Evolutionary conservation across 2,329 filamentous ascomycete genomes (phyloP), one percentile per base, ranked within the genome.

Genomic region (Paradendryphiella salina): DNA sequence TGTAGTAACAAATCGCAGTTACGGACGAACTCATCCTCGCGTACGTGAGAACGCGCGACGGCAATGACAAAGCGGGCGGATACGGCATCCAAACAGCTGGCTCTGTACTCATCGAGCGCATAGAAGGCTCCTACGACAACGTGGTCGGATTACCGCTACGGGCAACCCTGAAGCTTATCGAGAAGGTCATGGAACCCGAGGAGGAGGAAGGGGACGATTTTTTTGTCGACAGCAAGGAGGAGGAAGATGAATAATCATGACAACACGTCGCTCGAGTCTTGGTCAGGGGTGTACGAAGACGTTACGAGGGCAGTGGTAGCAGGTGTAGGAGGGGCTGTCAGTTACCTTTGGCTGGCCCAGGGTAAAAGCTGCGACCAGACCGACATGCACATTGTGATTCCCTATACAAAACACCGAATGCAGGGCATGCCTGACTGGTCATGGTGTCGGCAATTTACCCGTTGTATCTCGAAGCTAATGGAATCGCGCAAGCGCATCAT

Each of bases 31-130:
- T 96, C 60, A 86, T 97, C 52, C 78, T 90, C 62, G 83, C 82
- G 45, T 92, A 92, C 69, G 87, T 92, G 50, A 82, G 80, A 67
- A 96, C 93, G 17, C 81, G 93, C 47, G 94, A 99, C 78, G 94
- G 94, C 1, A 91, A 85, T 9, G 94, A 97, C 74, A 99, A 97
- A 79, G 94, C 94, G 0, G 94, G 94, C 2, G 94, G 94, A 0
- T 99, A 99, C 73, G 94, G 90, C 1, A 83, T 99, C 45, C 94
- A 99, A 75, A 94, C 93, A 0, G 79, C 93, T 9, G 94, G 89
- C 1, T 87, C 89, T 7, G 85, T 96, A 70, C 75, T 99, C 50
- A 85, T 99, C 10, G 91, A 96, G 72, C 87, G 82, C 73, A 88
- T 99, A 59, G 89, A 96, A 58, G 94, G 94, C 9, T 85, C 85